Base-by-base conservation (phyloP, 139 green algal genomes). In the Chlorella sorokiniana region DNA sequence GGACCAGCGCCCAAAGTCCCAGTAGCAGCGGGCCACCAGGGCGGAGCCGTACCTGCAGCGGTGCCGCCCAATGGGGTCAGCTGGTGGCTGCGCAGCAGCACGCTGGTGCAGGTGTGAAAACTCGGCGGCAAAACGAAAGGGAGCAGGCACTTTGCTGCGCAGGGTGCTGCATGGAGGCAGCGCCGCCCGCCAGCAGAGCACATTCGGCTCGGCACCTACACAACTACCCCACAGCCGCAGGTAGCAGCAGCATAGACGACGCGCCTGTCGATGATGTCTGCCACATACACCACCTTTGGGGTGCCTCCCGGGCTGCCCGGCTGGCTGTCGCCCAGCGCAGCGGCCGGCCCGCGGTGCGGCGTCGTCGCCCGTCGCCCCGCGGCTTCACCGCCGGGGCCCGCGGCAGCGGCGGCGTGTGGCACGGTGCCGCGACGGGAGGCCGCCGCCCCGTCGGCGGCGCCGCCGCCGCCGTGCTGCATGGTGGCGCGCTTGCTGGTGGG, bases 1-100 rank as follows among this genome's bases (percentile, higher is more conserved):
- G 9, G 86, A 91, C 90, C 90, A 97, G 42, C 90, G 87, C 1
- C 93, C 92, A 85, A 93, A 95, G 84, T 98, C 94, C 93, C 93
- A 97, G 78, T 90, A 96, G 70, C 84, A 90, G 51, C 40, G 61
- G 0, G 25, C 59, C 22, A 63, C 79, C 18, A 90, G 82, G 73
- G 86, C 80, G 61, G 18, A 35, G 0, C 89, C 86, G 23, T 73
- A 75, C 54, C 67, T 73, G 73, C 68, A 59, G 3, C n/a, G n/a
- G n/a, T n/a, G n/a, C n/a, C n/a, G n/a, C n/a, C n/a, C n/a, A n/a
- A n/a, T n/a, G n/a, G n/a, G n/a, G n/a, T n/a, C n/a, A n/a, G n/a
- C n/a, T n/a, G n/a, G n/a, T n/a, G n/a, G n/a, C n/a, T n/a, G n/a
- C n/a, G n/a, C n/a, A n/a, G n/a, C n/a, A n/a, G n/a, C 62, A 9